Percentiles rank a stretch among this genome's conserved stretches.
Evolutionary conservation across 1,139 yeast species (phyloP).

Genomic region (Wickerhamomyces sp.): DNA sequence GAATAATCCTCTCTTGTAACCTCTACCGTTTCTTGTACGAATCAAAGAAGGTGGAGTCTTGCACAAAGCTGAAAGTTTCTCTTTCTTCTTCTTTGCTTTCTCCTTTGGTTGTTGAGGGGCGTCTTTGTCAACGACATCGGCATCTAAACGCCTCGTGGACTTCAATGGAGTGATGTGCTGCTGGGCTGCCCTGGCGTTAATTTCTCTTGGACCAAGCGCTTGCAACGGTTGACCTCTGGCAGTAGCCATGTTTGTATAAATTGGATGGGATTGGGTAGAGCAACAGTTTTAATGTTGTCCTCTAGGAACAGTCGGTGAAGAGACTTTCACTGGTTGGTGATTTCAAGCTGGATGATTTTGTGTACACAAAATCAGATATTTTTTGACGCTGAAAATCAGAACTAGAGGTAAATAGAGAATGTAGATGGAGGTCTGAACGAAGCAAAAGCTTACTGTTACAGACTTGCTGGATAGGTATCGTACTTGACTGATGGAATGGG

Average conservation of each 20-base stretch:
- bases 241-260: conserved; percentile 20
- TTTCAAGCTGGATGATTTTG: too few species aligned
- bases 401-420: too few species aligned
- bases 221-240: conserved; percentile 28
- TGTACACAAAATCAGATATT: too few species aligned
- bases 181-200: conserved; percentile 24
- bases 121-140: conserved; percentile 12
- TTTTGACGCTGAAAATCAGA: too few species aligned
- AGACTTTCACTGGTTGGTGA: too few species aligned
- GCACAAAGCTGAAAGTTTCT: conserved; percentile 80
- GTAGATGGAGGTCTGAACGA: too few species aligned
- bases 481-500: too few species aligned
- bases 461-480: too few species aligned
- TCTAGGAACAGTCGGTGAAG: too few species aligned
- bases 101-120: conserved; percentile 16
- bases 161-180: conserved; percentile 23
- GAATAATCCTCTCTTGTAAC: conserved; percentile 85
- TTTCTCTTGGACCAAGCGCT: conserved; percentile 26
- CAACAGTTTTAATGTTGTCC: too few species aligned
- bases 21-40: conserved; percentile 79
- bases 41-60: conserved; percentile 94
- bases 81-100: conserved; percentile 61
- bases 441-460: too few species aligned
- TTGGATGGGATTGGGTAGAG: not conserved
- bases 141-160: conserved; percentile 21